Evolutionary conservation across 208 protist genomes (phyloP).

Genomic region (Leishmania turanica): DNA sequence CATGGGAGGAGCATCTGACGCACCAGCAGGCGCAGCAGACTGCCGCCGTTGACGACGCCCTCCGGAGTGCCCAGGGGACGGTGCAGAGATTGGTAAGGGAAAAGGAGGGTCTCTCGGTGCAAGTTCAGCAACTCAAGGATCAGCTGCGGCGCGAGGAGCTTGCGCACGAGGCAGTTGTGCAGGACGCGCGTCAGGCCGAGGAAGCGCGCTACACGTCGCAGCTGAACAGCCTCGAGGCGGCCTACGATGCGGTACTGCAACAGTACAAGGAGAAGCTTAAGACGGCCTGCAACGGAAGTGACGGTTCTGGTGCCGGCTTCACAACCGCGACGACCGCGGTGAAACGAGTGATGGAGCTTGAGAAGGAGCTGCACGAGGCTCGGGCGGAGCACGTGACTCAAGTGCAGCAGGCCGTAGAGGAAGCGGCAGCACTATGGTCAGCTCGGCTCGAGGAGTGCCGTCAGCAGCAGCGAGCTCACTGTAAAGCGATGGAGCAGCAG

Average conservation of each 20-base stretch:
- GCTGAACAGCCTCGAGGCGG: constrained; percentile 8
- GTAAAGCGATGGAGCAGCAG: constrained; percentile 24
- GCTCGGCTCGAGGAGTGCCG: constrained; percentile 9
- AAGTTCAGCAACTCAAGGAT: constrained; percentile 12
- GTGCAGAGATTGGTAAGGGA: constrained; percentile 26
- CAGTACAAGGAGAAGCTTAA: constrained; percentile 14
- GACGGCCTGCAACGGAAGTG: not conserved
- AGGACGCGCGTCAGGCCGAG: not conserved
- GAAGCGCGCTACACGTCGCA: constrained; percentile 11
- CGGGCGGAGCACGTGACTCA: constrained; percentile 10
- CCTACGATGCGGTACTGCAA: constrained; percentile 16
- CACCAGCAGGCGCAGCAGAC: constrained; percentile 14
- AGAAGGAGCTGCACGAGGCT: constrained; percentile 27
- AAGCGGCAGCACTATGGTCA: constrained; percentile 12
- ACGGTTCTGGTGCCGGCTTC: not conserved
- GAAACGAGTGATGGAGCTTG: constrained; percentile 19
- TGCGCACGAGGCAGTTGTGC: constrained; percentile 24
- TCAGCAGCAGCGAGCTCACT: constrained; percentile 12
- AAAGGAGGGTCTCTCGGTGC: constrained; percentile 2
- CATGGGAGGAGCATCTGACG: constrained; percentile 24
- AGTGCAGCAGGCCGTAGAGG: constrained; percentile 20
- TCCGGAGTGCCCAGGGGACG: constrained; percentile 12
- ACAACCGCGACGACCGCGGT: constrained; percentile 8
- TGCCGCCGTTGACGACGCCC: constrained; percentile 30
- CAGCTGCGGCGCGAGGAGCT: not conserved